phyloP scores from a whole-genome alignment of 441 rosid genomes.

The Syzygium syzygioides region DNA sequence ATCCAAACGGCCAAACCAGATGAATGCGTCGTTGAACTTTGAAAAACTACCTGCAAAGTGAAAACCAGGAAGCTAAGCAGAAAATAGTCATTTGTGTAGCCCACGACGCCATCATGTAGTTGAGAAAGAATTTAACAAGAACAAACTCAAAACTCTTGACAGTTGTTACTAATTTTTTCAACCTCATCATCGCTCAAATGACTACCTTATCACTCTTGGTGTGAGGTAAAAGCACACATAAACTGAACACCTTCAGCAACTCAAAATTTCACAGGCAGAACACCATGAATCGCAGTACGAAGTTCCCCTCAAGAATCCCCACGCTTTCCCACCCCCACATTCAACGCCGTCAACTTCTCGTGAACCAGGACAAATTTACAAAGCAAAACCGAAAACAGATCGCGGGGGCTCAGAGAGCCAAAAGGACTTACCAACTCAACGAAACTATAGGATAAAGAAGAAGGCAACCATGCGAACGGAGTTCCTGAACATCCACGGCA shows the following conservation, averaged over 20 bases:
- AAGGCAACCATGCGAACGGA: conserved; percentile 69
- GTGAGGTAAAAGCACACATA: background rate
- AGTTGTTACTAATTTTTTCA: background rate
- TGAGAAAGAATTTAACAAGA: background rate
- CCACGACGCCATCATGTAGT: background rate
- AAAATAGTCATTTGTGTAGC: background rate
- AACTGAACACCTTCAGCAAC: background rate
- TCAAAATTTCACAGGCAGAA: background rate
- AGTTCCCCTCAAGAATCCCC: background rate
- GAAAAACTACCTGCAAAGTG: conserved; percentile 26
- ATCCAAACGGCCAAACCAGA: conserved; percentile 9
- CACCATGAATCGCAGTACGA: background rate
- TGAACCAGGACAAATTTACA: background rate
- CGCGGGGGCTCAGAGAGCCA: background rate
- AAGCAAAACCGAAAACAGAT: background rate
- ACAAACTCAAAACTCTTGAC: background rate
- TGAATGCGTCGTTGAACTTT: conserved; percentile 8
- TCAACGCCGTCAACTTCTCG: background rate
- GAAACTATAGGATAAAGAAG: conserved; percentile 71
- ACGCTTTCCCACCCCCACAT: background rate
- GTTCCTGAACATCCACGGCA: conserved; percentile 74
- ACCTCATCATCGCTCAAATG: background rate
- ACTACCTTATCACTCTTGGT: background rate
- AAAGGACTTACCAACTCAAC: conserved; percentile 24
- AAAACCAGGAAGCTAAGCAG: background rate